Percentiles rank a stretch among this genome's conserved stretches.
These are phyloP conservation scores for Fusarium citri DNA, from an alignment of 2,329 filamentous ascomycete species.

Conservation along the genomic window DNA sequence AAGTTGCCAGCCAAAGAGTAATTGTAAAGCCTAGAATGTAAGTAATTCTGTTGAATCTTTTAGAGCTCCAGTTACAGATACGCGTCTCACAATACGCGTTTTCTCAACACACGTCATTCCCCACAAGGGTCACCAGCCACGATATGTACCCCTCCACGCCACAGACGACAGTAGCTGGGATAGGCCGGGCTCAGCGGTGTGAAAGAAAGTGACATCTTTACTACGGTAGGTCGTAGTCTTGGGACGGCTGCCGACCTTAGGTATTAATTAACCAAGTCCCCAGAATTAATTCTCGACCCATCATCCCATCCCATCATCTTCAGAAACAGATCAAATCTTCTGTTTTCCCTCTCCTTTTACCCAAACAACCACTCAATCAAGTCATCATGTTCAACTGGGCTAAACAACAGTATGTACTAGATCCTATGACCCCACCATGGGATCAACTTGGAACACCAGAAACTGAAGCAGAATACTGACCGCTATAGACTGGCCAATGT, in stretches of 20 bases:
- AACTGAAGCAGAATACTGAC: conserved; percentile 35
- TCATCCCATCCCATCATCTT: conserved; percentile 30
- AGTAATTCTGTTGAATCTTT: background rate
- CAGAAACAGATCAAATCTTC: conserved; percentile 10
- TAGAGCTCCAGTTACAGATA: conserved; percentile 2
- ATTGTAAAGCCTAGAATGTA: background rate
- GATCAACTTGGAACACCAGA: conserved; percentile 9
- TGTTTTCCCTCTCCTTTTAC: conserved; percentile 3
- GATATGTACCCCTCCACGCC: conserved; percentile 37
- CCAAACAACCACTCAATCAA: background rate
- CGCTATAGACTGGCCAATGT: conserved; percentile 75
- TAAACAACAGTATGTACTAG: conserved; percentile 80
- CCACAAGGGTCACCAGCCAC: conserved; percentile 35
- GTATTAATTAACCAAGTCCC: conserved; percentile 38
- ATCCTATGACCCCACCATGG: conserved; percentile 20
- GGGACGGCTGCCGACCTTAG: conserved; percentile 1
- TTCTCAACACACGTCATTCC: conserved; percentile 36
- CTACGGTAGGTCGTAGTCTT: conserved; percentile 9
- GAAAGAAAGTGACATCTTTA: conserved; percentile 39
- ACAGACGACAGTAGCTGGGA: conserved; percentile 8
- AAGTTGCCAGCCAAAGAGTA: background rate
- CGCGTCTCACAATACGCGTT: conserved; percentile 36
- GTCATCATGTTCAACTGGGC: conserved; percentile 90
- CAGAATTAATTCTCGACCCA: conserved; percentile 42
- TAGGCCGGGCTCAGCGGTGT: conserved; percentile 33